A percentile compares a stretch with the other conserved stretches of the same genome.
Conservation (phyloP, 1,284 basidiomycete species). For the Leccinum insolens region DNA sequence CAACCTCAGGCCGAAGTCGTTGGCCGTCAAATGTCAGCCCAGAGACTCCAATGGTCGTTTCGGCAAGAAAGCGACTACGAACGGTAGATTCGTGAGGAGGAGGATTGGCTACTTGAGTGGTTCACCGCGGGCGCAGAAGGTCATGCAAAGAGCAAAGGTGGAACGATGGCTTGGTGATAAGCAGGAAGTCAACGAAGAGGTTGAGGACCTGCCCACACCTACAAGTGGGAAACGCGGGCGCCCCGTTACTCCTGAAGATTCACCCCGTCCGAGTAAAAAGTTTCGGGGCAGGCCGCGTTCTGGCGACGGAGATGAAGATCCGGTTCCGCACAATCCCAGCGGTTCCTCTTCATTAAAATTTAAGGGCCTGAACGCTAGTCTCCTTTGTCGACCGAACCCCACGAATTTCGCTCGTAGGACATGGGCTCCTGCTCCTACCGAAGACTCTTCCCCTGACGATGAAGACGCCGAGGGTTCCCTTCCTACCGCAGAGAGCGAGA, state of each 20-base stretch:
- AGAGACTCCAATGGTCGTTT: constrained; percentile 52
- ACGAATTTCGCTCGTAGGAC: constrained; percentile 40
- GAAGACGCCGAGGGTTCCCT: constrained; percentile 42
- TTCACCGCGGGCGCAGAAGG: constrained; percentile 43
- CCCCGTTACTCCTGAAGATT: constrained; percentile 25
- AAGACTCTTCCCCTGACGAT: constrained; percentile 37
- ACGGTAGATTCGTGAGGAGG: constrained; percentile 50
- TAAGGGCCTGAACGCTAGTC: constrained; percentile 36
- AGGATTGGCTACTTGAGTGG: constrained; percentile 32
- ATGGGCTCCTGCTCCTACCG: constrained; percentile 34
- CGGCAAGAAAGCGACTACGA: constrained; percentile 52
- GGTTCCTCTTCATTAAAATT: constrained; percentile 32
- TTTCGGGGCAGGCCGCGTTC: constrained; percentile 19
- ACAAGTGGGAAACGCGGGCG: constrained; percentile 29
- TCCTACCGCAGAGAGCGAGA: constrained; percentile 48
- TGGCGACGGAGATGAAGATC: constrained; percentile 32
- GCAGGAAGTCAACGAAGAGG: constrained; percentile 26
- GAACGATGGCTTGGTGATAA: constrained; percentile 38
- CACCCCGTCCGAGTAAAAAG: constrained; percentile 32
- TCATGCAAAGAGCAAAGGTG: constrained; percentile 43
- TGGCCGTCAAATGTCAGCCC: constrained; percentile 52
- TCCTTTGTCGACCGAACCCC: constrained; percentile 37
- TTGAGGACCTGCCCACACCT: constrained; percentile 17
- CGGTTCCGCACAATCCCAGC: constrained; percentile 32
- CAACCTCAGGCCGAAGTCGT: constrained; percentile 43